Conservation (phyloP, 176 grass and related monocot genomes). For the Triticum dicoccoides region DNA sequence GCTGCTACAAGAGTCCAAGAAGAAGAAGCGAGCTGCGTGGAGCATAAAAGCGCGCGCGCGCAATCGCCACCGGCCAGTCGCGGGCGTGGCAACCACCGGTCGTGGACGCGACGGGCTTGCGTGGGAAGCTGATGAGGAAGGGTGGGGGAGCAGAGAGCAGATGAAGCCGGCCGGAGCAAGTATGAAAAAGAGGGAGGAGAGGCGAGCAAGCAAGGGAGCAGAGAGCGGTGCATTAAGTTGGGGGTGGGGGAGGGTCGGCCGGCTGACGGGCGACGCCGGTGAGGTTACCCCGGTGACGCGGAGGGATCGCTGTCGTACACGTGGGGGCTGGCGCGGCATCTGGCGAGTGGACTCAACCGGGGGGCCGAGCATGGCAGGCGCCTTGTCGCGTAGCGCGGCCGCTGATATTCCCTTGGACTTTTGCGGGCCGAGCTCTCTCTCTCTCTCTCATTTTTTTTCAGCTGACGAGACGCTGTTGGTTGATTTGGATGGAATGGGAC, state of each 20-base stretch:
- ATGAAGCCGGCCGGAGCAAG: neutral
- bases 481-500: neutral
- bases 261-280: conserved; percentile 3
- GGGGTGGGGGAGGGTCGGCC: neutral
- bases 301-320: conserved; percentile 49
- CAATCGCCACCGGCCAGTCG: conserved; percentile 48
- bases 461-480: neutral
- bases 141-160: neutral
- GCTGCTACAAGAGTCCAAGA: conserved; percentile 16
- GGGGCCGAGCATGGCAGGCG: conserved; percentile 20
- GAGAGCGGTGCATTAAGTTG: conserved; percentile 30
- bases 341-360: conserved; percentile 40
- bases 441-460: neutral
- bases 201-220: neutral
- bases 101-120: neutral
- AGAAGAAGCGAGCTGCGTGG: conserved; percentile 19
- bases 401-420: conserved; percentile 26
- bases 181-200: neutral
- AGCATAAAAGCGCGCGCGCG: conserved; percentile 29
- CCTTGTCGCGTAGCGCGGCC: conserved; percentile 52
- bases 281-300: conserved; percentile 40
- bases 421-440: neutral
- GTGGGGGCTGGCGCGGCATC: conserved; percentile 49
- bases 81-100: conserved; percentile 39
- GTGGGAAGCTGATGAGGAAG: neutral